These are phyloP conservation scores for Fraxinus platypoda DNA, from an alignment of 305 asterid genomes.

Conservation along the genomic window DNA sequence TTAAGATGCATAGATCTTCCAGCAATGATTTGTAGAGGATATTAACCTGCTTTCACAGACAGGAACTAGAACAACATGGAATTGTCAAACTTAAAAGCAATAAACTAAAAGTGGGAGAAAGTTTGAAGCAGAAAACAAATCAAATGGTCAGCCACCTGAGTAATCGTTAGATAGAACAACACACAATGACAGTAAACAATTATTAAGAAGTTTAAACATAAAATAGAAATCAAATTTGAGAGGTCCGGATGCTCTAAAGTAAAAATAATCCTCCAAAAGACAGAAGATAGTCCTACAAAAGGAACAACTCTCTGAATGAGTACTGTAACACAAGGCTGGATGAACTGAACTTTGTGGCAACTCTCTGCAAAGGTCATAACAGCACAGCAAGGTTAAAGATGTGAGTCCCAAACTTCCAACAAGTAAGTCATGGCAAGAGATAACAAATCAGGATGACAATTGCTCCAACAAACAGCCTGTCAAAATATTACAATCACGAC, in stretches of 20 bases:
- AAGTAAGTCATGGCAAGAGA: constrained; percentile 60
- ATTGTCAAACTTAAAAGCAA: constrained; percentile 20
- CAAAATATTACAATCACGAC: constrained; percentile 49
- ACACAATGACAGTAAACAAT: constrained; percentile 38
- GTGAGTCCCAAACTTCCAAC: constrained; percentile 99
- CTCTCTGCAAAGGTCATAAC: constrained; percentile 40
- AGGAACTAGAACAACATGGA: constrained; percentile 34
- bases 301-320: constrained; percentile 32
- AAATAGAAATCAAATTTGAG: constrained; percentile 23
- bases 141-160: constrained; percentile 20
- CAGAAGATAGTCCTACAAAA: constrained; percentile 51
- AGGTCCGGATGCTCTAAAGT: constrained; percentile 25
- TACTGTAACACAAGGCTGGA: constrained; percentile 37
- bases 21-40: constrained; percentile 36
- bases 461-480: constrained; percentile 95
- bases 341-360: constrained; percentile 33
- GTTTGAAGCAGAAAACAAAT: constrained; percentile 27
- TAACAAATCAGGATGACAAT: constrained; percentile 77
- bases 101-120: constrained; percentile 18
- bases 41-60: constrained; percentile 44
- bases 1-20: constrained; percentile 43
- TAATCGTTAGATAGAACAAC: constrained; percentile 7
- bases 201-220: constrained; percentile 29
- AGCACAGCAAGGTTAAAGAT: constrained; percentile 54
- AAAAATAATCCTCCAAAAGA: constrained; percentile 37